phyloP scores from a whole-genome alignment of 2,329 filamentous ascomycete genomes.

The Paramyrothecium sp. region DNA sequence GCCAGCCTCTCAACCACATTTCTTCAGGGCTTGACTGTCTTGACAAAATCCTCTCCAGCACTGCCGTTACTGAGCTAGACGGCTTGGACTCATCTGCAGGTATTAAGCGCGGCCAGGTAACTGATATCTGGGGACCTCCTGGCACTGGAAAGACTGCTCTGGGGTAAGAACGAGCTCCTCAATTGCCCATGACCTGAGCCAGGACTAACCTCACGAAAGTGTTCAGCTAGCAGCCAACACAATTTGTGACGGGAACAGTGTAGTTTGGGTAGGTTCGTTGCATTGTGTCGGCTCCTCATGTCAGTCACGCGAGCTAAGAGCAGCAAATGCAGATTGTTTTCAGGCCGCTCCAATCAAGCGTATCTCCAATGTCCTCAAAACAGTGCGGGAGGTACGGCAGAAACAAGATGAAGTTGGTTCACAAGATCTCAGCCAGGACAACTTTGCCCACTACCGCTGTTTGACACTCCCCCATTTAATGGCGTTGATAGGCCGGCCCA shows the following conservation, averaged over 20 bases:
- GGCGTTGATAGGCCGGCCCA: constrained; percentile 70
- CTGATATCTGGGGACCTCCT: constrained; percentile 85
- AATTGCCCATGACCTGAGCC: background rate
- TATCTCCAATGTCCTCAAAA: constrained; percentile 21
- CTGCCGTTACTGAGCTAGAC: constrained; percentile 1
- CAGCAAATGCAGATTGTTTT: constrained; percentile 41
- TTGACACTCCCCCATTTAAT: constrained; percentile 70
- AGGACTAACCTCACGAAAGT: constrained; percentile 39
- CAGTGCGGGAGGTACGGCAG: constrained; percentile 9
- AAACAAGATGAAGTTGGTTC: constrained; percentile 5
- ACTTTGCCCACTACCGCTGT: constrained; percentile 49
- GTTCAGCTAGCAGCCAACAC: constrained; percentile 68
- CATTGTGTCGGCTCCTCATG: background rate
- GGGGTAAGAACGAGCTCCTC: constrained; percentile 51
- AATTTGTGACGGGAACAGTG: constrained; percentile 57
- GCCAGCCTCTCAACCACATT: constrained; percentile 48
- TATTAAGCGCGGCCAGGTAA: constrained; percentile 72
- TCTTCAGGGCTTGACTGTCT: constrained; percentile 55
- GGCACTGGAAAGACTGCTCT: constrained; percentile 83
- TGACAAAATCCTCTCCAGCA: constrained; percentile 41
- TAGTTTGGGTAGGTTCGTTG: constrained; percentile 78
- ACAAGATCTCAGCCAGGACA: constrained; percentile 19
- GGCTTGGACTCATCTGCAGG: constrained; percentile 43
- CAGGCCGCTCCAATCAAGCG: constrained; percentile 33
- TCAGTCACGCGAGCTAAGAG: constrained; percentile 1